A percentile compares a stretch with the other conserved stretches of the same genome.
phyloP scores from a whole-genome alignment of 768 basidiomycete species.

The Psilocybe subaeruginosa region DNA sequence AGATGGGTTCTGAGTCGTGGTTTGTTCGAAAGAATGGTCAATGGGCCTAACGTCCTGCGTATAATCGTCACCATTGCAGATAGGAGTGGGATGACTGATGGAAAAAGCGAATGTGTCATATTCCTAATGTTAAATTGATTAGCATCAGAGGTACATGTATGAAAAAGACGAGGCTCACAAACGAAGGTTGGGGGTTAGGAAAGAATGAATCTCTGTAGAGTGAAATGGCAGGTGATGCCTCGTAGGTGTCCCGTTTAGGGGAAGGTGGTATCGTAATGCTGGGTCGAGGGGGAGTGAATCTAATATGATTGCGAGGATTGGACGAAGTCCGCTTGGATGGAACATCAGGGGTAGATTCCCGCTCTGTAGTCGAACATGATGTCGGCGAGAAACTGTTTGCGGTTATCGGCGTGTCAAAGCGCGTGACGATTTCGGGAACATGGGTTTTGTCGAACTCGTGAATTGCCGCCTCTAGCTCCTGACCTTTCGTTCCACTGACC shows the following conservation, averaged over 20 bases:
- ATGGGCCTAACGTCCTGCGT: slow-evolving; percentile 26
- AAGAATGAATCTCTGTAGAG: slow-evolving; percentile 36
- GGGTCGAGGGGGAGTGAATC: slow-evolving; percentile 7
- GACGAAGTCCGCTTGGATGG: not conserved
- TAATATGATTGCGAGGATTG: not conserved
- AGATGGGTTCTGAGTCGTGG: slow-evolving; percentile 3
- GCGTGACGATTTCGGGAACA: slow-evolving; percentile 64
- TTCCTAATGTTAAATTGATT: slow-evolving; percentile 29
- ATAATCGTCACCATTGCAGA: slow-evolving; percentile 16
- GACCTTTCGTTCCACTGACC: slow-evolving; percentile 57
- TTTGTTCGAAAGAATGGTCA: slow-evolving; percentile 12
- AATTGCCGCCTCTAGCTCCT: slow-evolving; percentile 55
- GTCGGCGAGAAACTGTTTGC: slow-evolving; percentile 41
- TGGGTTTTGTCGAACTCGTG: slow-evolving; percentile 58
- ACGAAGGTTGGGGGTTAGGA: slow-evolving; percentile 40
- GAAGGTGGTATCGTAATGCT: not conserved
- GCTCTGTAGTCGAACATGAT: slow-evolving; percentile 17
- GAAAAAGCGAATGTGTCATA: slow-evolving; percentile 44
- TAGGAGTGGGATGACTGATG: slow-evolving; percentile 25
- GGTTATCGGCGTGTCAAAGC: slow-evolving; percentile 76
- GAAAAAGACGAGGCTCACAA: slow-evolving; percentile 37
- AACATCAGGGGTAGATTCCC: slow-evolving; percentile 15
- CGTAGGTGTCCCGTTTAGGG: not conserved
- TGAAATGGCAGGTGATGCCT: slow-evolving; percentile 9
- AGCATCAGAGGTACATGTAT: not conserved